phyloP scores from a whole-genome alignment of 768 basidiomycete genomes.

The Cystofilobasidium macerans region DNA sequence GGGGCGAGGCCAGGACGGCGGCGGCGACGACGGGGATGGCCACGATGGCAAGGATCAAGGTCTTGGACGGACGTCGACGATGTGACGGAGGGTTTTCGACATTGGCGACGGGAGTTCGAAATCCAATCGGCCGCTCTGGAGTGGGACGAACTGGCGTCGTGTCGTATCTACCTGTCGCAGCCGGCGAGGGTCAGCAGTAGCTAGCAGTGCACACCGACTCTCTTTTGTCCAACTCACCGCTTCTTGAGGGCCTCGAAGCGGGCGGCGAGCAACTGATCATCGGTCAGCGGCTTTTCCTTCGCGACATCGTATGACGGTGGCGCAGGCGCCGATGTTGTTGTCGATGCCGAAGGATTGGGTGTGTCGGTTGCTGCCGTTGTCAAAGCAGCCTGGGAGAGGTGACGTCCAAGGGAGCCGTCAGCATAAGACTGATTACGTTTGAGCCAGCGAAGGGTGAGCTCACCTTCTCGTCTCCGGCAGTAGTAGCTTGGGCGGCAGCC shows the following conservation, averaged over 20 bases:
- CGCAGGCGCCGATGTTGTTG: neutral
- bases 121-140: too few species aligned
- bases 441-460: neutral
- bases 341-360: neutral
- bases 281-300: neutral
- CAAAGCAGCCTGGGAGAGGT: too few species aligned
- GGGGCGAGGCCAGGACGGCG: neutral
- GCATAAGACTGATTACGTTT: too few species aligned
- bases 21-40: neutral
- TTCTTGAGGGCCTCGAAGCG: conserved; percentile 83
- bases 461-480: conserved; percentile 5
- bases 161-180: neutral
- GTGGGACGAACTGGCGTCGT: neutral
- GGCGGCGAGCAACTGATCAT: conserved; percentile 43
- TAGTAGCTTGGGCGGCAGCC: conserved; percentile 28
- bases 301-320: conserved; percentile 11
- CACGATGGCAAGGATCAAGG: neutral
- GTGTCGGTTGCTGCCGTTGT: neutral
- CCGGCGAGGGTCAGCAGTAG: neutral
- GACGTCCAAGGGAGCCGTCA: too few species aligned
- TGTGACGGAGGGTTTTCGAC: too few species aligned
- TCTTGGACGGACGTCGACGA: too few species aligned
- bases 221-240: conserved; percentile 41
- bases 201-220: neutral
- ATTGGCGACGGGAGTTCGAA: neutral